These are phyloP conservation scores for Sporisorium reilianum DNA, from an alignment of 1,284 basidiomycete species.

Conservation along the genomic window DNA sequence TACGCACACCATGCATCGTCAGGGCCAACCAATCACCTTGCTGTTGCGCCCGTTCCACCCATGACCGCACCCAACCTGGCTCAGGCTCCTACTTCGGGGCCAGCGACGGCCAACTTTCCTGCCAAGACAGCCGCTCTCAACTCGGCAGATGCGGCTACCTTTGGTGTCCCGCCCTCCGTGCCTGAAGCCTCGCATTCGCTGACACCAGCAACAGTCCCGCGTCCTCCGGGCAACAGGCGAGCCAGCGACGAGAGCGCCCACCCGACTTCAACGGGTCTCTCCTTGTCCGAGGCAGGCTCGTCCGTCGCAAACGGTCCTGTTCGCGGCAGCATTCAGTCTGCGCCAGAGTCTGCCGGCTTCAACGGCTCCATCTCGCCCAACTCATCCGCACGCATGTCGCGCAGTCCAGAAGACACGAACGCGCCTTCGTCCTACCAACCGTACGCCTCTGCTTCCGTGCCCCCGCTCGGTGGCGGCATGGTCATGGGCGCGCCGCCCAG, in stretches of 20 bases:
- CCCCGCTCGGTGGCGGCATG: constrained; percentile 27
- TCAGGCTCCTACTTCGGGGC: constrained; percentile 4
- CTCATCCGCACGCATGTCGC: constrained; percentile 30
- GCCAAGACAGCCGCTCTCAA: constrained; percentile 5
- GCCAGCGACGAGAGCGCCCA: constrained; percentile 25
- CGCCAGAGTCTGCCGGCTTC: constrained; percentile 22
- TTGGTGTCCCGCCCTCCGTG: constrained; percentile 4
- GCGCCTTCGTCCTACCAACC: constrained; percentile 1
- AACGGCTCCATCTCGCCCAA: constrained; percentile 32
- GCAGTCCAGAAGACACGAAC: constrained; percentile 20
- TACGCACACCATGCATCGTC: constrained; percentile 16
- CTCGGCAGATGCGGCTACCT: constrained; percentile 16
- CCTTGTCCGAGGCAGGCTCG: constrained; percentile 13
- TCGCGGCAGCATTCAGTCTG: constrained; percentile 11
- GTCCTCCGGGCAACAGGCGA: constrained; percentile 11
- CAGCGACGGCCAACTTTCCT: constrained; percentile 1
- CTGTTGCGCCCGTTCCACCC: constrained; percentile 11
- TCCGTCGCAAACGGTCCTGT: constrained; percentile 7
- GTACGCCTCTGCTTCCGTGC: constrained; percentile 8
- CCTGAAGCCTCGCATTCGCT: constrained; percentile 3
- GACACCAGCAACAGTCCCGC: constrained; percentile 10
- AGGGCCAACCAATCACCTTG: constrained; percentile 8
- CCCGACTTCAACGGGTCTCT: background rate
- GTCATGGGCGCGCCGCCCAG: constrained; percentile 24
- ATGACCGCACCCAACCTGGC: background rate